Evolutionary conservation across 2,329 filamentous ascomycete genomes (phyloP), one percentile per base, ranked within the genome.

Genomic region (Raffaelea albimanens): DNA sequence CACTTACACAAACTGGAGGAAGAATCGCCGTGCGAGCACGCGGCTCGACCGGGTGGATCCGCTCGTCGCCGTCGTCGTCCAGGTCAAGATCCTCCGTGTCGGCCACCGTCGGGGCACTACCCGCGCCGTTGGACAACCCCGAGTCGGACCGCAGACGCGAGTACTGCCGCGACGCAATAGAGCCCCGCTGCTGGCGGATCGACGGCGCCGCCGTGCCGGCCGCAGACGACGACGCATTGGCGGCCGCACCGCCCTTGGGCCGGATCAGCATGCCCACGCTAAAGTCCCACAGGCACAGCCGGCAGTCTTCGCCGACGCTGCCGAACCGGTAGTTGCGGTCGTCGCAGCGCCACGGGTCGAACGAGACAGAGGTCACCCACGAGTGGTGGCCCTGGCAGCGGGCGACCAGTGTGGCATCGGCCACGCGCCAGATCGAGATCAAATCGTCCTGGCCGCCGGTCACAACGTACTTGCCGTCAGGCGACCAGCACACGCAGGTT

Each of bases 291-390:
- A 98, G 71, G 50, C 95, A 79, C 18, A 98, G 70, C 49, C 89
- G 77, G 57, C 90, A 87, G 62, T 98, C 93, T 61, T 97, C 91
- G 14, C 91, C 93, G 1, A 98, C 91, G 58, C 88, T 95, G 25
- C 93, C 93, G 58, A 98, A 95, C 2, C 93, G 80, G 66, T 98
- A 98, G 58, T 88, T 97, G 57, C 85, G 81, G 61, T 95, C 88
- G 60, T 98, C 93, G 60, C 93, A 98, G 53, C 90, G 79, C 93
- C 93, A 98, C 0, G 89, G 89, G 62, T 98, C 93, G 62, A 97
- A 98, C 3, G 88, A 87, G 36, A 98, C 87, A 16, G 83, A 82
- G 3, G 88, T 89, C 1, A 98, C 90, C 89, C 89, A 98, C 4
- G 89, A 95, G 54, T 94, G 85, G 65, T 98, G 93, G 3, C 93